phyloP scores from a whole-genome alignment of 2,329 filamentous ascomycete genomes.

The Botrytis byssoidea region DNA sequence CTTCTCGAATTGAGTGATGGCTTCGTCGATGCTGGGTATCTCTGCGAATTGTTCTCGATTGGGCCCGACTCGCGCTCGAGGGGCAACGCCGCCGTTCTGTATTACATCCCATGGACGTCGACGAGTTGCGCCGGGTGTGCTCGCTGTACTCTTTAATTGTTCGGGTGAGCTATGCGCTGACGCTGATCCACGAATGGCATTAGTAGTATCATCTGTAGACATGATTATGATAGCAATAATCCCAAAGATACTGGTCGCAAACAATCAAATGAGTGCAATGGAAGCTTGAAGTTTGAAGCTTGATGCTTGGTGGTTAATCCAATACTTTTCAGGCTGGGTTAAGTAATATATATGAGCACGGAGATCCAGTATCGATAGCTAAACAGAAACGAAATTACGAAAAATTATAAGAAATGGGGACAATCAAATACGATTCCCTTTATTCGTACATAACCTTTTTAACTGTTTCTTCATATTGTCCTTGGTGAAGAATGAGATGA shows the following conservation, averaged over 20 bases:
- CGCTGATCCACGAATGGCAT: conserved; percentile 8
- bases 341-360: conserved; percentile 1
- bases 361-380: conserved; percentile 1
- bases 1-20: conserved; percentile 33
- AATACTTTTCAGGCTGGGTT: not conserved
- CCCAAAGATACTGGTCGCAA: not conserved
- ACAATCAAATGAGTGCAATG: not conserved
- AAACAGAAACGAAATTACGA: conserved; percentile 4
- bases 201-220: not conserved
- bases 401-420: conserved; percentile 5
- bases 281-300: not conserved
- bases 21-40: conserved; percentile 27
- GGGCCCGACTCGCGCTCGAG: conserved; percentile 1
- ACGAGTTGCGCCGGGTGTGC: conserved; percentile 3
- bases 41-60: conserved; percentile 11
- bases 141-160: not conserved
- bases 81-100: conserved; percentile 23
- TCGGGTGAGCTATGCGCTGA: not conserved
- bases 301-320: not conserved
- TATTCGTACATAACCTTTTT: not conserved
- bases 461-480: conserved; percentile 6
- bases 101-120: conserved; percentile 21
- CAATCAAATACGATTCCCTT: conserved; percentile 9
- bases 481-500: not conserved
- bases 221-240: not conserved